A percentile compares a stretch with the other conserved stretches of the same genome.
phyloP scores from a whole-genome alignment of 2,329 filamentous ascomycete species.

The Sphaerulina vaccinii region DNA sequence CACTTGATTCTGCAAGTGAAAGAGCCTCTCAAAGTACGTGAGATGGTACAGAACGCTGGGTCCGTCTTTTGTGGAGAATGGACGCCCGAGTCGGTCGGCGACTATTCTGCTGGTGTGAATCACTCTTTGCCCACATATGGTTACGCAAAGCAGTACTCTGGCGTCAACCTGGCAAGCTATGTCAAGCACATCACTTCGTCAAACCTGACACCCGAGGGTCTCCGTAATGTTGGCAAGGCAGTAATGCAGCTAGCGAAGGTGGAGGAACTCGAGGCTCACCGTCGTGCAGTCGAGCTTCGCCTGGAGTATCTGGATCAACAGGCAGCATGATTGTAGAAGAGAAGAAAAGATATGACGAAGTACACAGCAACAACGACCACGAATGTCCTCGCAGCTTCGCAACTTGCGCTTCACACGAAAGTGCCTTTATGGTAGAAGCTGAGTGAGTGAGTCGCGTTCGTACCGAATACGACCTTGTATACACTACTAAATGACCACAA shows the following conservation, averaged over 20 bases:
- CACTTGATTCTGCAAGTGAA: slow-evolving; percentile 90
- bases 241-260: slow-evolving; percentile 96
- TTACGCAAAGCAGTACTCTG: slow-evolving; percentile 97
- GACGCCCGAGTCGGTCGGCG: slow-evolving; percentile 96
- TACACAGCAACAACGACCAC: neutral
- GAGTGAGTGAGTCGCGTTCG: no score
- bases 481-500: no score
- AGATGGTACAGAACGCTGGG: slow-evolving; percentile 85
- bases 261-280: slow-evolving; percentile 91
- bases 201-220: slow-evolving; percentile 79
- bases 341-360: neutral
- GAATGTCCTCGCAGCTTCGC: no score
- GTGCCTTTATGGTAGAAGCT: no score
- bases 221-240: slow-evolving; percentile 79
- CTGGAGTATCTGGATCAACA: slow-evolving; percentile 41
- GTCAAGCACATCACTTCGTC: slow-evolving; percentile 97
- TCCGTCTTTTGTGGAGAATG: slow-evolving; percentile 94
- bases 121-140: slow-evolving; percentile 96
- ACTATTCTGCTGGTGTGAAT: slow-evolving; percentile 97
- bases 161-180: slow-evolving; percentile 93
- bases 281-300: slow-evolving; percentile 67
- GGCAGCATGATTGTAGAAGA: no score
- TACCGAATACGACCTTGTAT: no score
- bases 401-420: no score
- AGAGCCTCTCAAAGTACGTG: slow-evolving; percentile 70